These are phyloP conservation scores for Medicago arabica DNA, from an alignment of 306 rosid species.

Conservation along the genomic window DNA sequence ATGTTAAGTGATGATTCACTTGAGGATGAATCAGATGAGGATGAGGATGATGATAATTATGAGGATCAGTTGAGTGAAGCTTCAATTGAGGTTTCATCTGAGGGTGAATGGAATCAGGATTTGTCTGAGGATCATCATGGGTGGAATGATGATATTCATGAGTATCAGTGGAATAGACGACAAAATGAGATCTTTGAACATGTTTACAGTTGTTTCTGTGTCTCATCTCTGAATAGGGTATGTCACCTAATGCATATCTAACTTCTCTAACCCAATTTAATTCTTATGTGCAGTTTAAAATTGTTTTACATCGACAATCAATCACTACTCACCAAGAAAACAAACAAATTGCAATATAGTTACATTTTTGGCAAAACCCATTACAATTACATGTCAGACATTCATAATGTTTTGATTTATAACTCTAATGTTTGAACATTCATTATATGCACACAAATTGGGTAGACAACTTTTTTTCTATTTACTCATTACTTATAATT, in stretches of 20 bases:
- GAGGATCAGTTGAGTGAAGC: neutral
- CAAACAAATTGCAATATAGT: too few species aligned
- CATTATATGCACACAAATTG: too few species aligned
- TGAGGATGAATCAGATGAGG: neutral
- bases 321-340: too few species aligned
- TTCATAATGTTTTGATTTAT: too few species aligned
- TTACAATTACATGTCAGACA: too few species aligned
- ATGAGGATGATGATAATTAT: neutral
- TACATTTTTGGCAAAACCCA: too few species aligned
- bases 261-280: too few species aligned
- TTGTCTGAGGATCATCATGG: neutral
- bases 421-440: too few species aligned
- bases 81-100: neutral
- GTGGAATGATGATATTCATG: neutral
- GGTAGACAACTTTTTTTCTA: too few species aligned
- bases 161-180: neutral
- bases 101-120: neutral
- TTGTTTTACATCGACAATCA: too few species aligned
- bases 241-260: neutral
- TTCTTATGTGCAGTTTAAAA: too few species aligned
- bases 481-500: too few species aligned
- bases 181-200: slow-evolving; percentile 39
- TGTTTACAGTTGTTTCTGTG: slow-evolving; percentile 49
- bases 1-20: neutral
- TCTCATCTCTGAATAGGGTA: slow-evolving; percentile 50